Percentiles rank a stretch among this genome's conserved stretches.
These are phyloP conservation scores for Lenwebbia sp. DNA, from an alignment of 345 rosid genomes.

Conservation along the genomic window DNA sequence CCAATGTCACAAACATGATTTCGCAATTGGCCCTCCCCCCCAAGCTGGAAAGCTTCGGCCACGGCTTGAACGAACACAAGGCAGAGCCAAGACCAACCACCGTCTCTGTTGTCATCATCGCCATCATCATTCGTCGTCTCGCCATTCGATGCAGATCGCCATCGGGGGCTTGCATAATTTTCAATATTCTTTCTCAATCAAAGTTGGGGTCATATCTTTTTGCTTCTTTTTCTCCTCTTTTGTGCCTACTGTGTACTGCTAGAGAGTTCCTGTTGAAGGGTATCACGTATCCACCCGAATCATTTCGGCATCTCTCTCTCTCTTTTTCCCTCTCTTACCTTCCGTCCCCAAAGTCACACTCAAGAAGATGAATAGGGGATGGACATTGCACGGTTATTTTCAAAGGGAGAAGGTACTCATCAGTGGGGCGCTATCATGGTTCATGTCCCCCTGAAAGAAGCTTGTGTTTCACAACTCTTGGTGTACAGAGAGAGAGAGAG, in stretches of 20 bases:
- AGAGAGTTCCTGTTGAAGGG: slow-evolving; percentile 7
- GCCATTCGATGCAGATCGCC: neutral
- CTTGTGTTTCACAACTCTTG: slow-evolving; percentile 36
- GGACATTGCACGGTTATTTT: neutral
- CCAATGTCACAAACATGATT: slow-evolving; percentile 14
- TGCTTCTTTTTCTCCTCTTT: neutral
- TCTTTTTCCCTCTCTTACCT: neutral
- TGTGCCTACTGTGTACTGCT: neutral
- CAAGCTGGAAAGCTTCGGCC: neutral
- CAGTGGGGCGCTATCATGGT: slow-evolving; percentile 29
- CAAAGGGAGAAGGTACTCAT: neutral
- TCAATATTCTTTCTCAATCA: slow-evolving; percentile 19
- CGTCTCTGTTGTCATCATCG: neutral
- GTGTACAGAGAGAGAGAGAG: neutral
- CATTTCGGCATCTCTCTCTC: neutral
- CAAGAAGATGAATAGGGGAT: slow-evolving; percentile 1
- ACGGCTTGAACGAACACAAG: neutral
- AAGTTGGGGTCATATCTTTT: slow-evolving; percentile 4
- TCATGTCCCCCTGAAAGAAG: slow-evolving; percentile 25
- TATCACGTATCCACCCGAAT: slow-evolving; percentile 7
- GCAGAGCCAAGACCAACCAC: slow-evolving; percentile 9
- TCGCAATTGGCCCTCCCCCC: slow-evolving; percentile 14
- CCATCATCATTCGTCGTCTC: neutral
- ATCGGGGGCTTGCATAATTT: neutral
- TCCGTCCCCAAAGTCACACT: neutral